Evolutionary conservation across 306 rosid genomes (phyloP).

Genomic region (Calophaca sinica): DNA sequence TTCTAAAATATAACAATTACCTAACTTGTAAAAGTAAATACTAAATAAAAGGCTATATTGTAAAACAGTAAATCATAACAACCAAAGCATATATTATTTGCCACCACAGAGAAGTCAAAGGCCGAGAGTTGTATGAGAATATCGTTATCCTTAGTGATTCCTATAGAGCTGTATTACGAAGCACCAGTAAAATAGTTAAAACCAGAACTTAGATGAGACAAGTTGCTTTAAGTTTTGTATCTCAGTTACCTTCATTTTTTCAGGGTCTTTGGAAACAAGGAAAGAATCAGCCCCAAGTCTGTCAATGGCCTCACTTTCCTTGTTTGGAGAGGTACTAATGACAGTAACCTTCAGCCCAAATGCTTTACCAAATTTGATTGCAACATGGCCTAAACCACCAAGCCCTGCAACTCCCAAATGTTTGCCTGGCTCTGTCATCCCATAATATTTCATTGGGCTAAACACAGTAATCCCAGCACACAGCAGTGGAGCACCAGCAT

Average conservation of each 20-base stretch:
- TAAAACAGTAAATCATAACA: too few species aligned
- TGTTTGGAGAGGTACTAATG: slow-evolving; percentile 73
- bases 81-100: not conserved
- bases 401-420: slow-evolving; percentile 96
- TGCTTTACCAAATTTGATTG: slow-evolving; percentile 86
- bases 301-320: slow-evolving; percentile 71
- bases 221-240: not conserved
- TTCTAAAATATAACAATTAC: not conserved
- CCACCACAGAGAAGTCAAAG: not conserved
- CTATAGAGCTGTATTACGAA: not conserved
- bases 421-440: slow-evolving; percentile 87
- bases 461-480: slow-evolving; percentile 93
- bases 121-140: not conserved
- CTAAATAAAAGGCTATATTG: not conserved
- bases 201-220: slow-evolving; percentile 22
- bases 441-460: slow-evolving; percentile 92
- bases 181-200: slow-evolving; percentile 12
- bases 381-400: slow-evolving; percentile 95
- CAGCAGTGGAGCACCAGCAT: slow-evolving; percentile 85
- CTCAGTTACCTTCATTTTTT: slow-evolving; percentile 62
- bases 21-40: not conserved
- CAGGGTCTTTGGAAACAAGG: slow-evolving; percentile 70
- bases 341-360: slow-evolving; percentile 97
- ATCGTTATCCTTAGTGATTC: slow-evolving; percentile 6
- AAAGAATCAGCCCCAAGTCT: slow-evolving; percentile 88